Evolutionary conservation across 257 asterid genomes (phyloP).

Genomic region (Salvia miltiorrhiza): DNA sequence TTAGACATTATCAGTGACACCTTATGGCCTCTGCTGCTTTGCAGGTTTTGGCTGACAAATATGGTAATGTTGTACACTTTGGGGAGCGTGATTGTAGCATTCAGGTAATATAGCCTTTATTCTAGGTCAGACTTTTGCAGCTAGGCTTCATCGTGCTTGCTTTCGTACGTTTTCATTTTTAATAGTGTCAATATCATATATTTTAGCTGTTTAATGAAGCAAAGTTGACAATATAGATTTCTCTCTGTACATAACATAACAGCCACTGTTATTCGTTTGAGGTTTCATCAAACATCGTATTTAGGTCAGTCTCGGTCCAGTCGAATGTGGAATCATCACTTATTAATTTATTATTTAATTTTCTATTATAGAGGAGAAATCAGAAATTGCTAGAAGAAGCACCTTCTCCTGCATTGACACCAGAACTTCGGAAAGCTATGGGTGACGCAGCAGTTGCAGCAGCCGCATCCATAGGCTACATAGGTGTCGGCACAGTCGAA

Average conservation of each 20-base stretch:
- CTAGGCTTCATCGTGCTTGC: conserved; percentile 11
- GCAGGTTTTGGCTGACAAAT: conserved; percentile 94
- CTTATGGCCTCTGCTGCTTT: neutral
- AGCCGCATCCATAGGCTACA: conserved; percentile 95
- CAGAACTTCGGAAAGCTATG: conserved; percentile 94
- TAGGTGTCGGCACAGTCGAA: conserved; percentile 96
- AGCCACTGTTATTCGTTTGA: neutral
- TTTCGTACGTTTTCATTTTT: no score
- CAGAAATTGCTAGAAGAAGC: conserved; percentile 99
- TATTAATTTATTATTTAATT: neutral
- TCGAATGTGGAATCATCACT: neutral
- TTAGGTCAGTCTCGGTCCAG: neutral
- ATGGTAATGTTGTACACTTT: conserved; percentile 88
- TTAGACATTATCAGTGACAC: neutral
- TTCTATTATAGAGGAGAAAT: conserved; percentile 74
- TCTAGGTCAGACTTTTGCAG: neutral
- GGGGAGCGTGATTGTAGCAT: conserved; percentile 99
- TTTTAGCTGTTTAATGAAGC: neutral
- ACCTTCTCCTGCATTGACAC: conserved; percentile 95
- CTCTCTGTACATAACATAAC: neutral
- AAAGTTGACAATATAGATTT: neutral
- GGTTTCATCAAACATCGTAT: neutral
- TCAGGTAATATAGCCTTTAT: conserved; percentile 50
- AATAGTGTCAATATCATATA: neutral
- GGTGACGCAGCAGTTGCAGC: conserved; percentile 99